Base-by-base conservation (phyloP, 192 early-diverging fungal genomes). In the Chytriomyces sp. region DNA sequence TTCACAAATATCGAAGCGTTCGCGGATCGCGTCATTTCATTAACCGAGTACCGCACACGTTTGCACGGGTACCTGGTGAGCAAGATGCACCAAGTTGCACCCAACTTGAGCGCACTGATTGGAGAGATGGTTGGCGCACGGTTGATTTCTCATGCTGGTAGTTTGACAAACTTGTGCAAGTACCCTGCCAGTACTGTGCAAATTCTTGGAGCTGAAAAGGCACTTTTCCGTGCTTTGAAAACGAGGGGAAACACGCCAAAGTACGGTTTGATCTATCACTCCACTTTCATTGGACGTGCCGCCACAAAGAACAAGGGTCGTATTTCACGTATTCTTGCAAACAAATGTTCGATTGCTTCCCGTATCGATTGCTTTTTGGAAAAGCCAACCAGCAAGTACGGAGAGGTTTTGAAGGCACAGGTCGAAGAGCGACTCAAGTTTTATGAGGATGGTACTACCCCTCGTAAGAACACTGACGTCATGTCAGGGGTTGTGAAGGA, bases 191-290 rank as follows among this genome's bases (percentile, higher is more conserved):
- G 93, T 60, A 99, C 98, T 67, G 93, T 99, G 73, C 98, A 99
- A 88, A 98, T 99, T 72, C 91, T 99, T 20, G 98, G 98, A 84
- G 98, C 98, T 47, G 98, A 99, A 87, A 99, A 99, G 92, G 98
- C 98, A n/a, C 91, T 99, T 43, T 99, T 99, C 93, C 53, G 93
- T 9, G 97, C 97, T 44, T 88, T 99, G 76, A 99, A 99, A 89
- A 98, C 96, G 63, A 89, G 90, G 64, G 95, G 96, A 62, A 97
- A 99, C 86, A 99, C 97, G 2, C 97, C 96, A 82, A 99, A 99
- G 83, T 99, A 99, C 79, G 97, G 97, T 84, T 89, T 99, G 47
- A 96, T 99, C 82, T 99, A 96, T 89, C 95, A 99, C 90, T 95
- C 95, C 28, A 92, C 95, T 16, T 98, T 98, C 81, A 97, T 99